These are phyloP conservation scores for Colletotrichum plurivorum DNA, from an alignment of 2,329 filamentous ascomycete species.

Conservation along the genomic window DNA sequence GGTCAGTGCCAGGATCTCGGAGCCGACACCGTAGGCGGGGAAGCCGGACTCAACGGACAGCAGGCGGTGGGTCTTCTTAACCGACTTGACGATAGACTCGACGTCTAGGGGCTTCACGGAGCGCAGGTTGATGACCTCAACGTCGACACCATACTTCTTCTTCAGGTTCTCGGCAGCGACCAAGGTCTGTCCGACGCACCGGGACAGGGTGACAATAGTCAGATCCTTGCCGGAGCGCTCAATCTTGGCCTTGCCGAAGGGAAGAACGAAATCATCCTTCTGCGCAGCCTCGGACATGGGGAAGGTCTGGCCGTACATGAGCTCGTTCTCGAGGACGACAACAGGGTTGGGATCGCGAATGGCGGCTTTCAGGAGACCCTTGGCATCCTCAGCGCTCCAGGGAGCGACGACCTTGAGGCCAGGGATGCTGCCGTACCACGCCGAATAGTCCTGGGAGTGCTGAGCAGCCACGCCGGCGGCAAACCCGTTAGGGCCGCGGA, in stretches of 20 bases:
- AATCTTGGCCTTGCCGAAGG: conserved; percentile 99
- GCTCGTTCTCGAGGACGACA: conserved; percentile 89
- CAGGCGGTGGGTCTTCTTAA: conserved; percentile 98
- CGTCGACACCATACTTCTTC: conserved; percentile 96
- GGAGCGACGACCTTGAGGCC: conserved; percentile 97
- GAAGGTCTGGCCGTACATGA: conserved; percentile 94
- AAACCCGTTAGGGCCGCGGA: conserved; percentile 99
- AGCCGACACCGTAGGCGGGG: conserved; percentile 92
- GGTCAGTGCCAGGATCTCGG: conserved; percentile 92
- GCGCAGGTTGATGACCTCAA: conserved; percentile 97
- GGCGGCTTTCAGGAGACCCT: conserved; percentile 96
- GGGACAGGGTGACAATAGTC: conserved; percentile 94
- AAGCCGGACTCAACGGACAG: conserved; percentile 95
- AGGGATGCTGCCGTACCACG: conserved; percentile 98
- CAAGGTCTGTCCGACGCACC: conserved; percentile 94
- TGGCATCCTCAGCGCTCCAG: conserved; percentile 98
- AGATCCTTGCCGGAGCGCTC: conserved; percentile 96
- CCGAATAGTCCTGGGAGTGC: conserved; percentile 98
- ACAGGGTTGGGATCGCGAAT: conserved; percentile 99
- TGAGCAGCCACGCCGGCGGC: conserved; percentile 95
- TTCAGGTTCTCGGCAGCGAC: conserved; percentile 91
- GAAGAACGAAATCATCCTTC: conserved; percentile 95
- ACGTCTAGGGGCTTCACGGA: conserved; percentile 97
- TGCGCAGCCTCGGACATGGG: conserved; percentile 98
- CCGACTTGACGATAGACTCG: conserved; percentile 93